These are phyloP conservation scores for Penicillium verhagenii DNA, from an alignment of 495 filamentous ascomycete species.

Conservation along the genomic window DNA sequence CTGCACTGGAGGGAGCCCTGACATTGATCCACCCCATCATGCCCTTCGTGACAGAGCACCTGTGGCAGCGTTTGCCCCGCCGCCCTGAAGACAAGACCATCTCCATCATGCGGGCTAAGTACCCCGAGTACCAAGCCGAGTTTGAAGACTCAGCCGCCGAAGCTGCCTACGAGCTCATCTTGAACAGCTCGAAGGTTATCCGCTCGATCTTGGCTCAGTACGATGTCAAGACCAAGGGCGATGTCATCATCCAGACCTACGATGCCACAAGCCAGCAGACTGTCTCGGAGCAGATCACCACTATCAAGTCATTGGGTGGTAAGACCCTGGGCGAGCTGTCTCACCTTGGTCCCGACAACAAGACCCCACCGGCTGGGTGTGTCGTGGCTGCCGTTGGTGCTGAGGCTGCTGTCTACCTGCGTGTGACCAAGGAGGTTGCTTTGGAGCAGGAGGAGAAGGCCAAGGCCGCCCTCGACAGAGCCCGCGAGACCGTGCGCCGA, in stretches of 20 bases:
- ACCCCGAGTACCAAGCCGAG: conserved; percentile 54
- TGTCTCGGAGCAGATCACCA: conserved; percentile 54
- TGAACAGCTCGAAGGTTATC: conserved; percentile 55
- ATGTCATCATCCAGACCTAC: conserved; percentile 60
- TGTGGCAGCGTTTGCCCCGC: conserved; percentile 77
- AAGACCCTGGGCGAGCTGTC: conserved; percentile 58
- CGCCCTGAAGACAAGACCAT: conserved; percentile 58
- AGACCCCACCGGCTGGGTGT: conserved; percentile 62
- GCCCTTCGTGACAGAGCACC: conserved; percentile 75
- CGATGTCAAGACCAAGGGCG: conserved; percentile 57
- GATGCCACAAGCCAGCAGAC: conserved; percentile 55
- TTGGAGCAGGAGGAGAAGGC: conserved; percentile 65
- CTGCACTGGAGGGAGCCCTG: conserved; percentile 66
- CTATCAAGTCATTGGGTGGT: conserved; percentile 63
- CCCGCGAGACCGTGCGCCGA: conserved; percentile 34
- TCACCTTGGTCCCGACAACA: conserved; percentile 44
- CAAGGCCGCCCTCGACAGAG: conserved; percentile 47
- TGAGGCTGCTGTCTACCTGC: conserved; percentile 65
- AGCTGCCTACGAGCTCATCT: conserved; percentile 64
- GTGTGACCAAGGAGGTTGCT: conserved; percentile 67
- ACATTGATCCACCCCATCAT: conserved; percentile 73
- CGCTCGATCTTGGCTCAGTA: conserved; percentile 58
- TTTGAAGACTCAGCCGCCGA: conserved; percentile 59
- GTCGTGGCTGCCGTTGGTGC: conserved; percentile 68
- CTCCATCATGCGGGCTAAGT: conserved; percentile 67